Base-by-base conservation (phyloP, 2,329 filamentous ascomycete genomes). In the Fusarium foetens region DNA sequence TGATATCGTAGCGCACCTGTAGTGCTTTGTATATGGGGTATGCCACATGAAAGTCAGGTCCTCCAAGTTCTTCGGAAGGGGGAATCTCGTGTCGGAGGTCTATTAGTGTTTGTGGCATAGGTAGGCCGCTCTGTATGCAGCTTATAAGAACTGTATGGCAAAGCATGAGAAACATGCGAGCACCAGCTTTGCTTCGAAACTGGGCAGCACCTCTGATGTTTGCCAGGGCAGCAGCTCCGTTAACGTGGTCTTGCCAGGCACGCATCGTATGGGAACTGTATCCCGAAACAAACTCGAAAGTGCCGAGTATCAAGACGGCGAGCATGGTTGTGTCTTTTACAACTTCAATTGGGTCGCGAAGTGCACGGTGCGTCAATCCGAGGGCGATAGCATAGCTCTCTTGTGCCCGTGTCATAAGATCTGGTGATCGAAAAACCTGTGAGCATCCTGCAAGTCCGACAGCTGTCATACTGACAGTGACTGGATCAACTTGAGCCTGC, bases 281-380 rank as follows among this genome's bases (percentile, higher is more conserved):
- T 21, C 86, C 86, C 16, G 85, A 84, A 66, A 89, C 81, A 72
- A 86, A 86, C 76, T 89, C 87, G 69, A 86, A 89, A 8, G 87
- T 85, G 46, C 86, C 84, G 10, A 89, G 81, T 49, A 89, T 84
- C 51, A 89, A 81, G 21, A 89, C 84, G 1, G 81, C 84, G 36
- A 86, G 84, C 83, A 89, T 85, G 1, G 87, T 89, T 45, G 82
- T 85, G 69, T 85, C 85, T 72, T 84, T 86, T 74, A 82, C 75
- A 14, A 80, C 82, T 61, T 85, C 81, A 19, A 67, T 73, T 1
- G 86, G 83, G 58, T 85, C 78, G 49, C 80, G 78, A n/a, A 89
- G 80, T 5, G 87, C 86, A 23, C 79, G 76, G 57, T 88, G 88
- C 12, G 84, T 87, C 52, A 87, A 75, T n/a, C 81, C 80, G 3